Evolutionary conservation across 2,329 filamentous ascomycete species (phyloP).

Genomic region (Fusarium ambrosium): DNA sequence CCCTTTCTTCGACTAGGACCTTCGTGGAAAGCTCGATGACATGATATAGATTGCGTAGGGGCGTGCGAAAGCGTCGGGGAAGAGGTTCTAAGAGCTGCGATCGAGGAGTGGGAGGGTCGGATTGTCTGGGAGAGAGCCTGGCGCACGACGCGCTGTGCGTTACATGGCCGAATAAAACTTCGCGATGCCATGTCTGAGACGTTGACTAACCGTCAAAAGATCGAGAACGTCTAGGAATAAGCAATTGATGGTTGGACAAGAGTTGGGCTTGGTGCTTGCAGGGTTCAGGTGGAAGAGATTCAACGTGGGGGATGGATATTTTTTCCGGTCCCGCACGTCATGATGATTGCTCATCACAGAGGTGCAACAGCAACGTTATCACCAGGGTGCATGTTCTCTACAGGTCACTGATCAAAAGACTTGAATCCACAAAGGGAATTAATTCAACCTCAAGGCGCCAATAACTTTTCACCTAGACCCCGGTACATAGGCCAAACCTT

Average conservation of each 20-base stretch:
- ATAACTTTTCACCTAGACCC: constrained; percentile 32
- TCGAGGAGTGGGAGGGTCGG: constrained; percentile 24
- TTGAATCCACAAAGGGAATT: constrained; percentile 12
- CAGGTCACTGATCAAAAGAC: background rate
- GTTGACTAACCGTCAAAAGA: background rate
- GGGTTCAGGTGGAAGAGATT: constrained; percentile 15
- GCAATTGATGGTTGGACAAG: constrained; percentile 9
- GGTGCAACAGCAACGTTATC: background rate
- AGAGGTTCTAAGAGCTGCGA: constrained; percentile 27
- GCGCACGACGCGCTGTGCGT: constrained; percentile 39
- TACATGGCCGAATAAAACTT: constrained; percentile 36
- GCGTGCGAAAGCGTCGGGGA: background rate
- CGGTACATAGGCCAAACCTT: background rate
- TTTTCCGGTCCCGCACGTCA: constrained; percentile 49
- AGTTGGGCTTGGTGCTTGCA: constrained; percentile 2
- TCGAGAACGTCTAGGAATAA: background rate
- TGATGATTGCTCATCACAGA: constrained; percentile 27
- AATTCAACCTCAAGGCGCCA: constrained; percentile 26
- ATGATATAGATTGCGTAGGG: constrained; percentile 4
- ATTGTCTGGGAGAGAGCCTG: constrained; percentile 32
- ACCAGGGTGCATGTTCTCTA: background rate
- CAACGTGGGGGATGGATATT: constrained; percentile 43
- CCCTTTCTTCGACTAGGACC: constrained; percentile 32
- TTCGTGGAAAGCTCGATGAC: constrained; percentile 40
- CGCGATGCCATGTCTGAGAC: constrained; percentile 39